Evolutionary conservation across 2,329 filamentous ascomycete species (phyloP).

Genomic region (Botryotinia narcissicola): DNA sequence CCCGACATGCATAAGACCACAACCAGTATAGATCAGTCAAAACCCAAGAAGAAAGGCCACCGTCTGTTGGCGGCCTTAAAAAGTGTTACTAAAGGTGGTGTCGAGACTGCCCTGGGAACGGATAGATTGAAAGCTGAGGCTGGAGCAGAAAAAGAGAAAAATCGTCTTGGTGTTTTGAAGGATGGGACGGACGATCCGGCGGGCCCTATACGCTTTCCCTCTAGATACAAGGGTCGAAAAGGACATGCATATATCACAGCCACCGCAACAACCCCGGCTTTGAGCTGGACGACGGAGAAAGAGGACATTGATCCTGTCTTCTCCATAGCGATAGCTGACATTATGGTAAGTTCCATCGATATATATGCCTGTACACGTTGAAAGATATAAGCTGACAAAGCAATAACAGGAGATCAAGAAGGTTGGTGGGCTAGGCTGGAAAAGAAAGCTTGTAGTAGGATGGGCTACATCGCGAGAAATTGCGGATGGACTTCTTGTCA

Average conservation of each 20-base stretch:
- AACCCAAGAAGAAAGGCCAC: constrained; percentile 34
- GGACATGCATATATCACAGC: constrained; percentile 70
- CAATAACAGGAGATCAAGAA: constrained; percentile 63
- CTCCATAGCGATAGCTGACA: constrained; percentile 67
- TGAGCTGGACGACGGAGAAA: constrained; percentile 48
- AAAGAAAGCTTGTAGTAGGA: constrained; percentile 76
- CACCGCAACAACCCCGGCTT: constrained; percentile 62
- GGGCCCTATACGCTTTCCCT: constrained; percentile 76
- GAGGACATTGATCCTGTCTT: constrained; percentile 61
- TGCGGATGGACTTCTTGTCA: constrained; percentile 61
- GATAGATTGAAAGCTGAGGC: constrained; percentile 65
- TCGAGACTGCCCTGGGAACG: constrained; percentile 69
- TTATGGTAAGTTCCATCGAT: constrained; percentile 41
- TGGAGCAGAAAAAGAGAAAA: constrained; percentile 59
- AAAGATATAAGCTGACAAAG: neutral
- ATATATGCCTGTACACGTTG: neutral
- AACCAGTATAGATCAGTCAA: constrained; percentile 23
- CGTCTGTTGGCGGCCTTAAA: constrained; percentile 61
- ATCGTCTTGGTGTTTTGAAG: constrained; percentile 67
- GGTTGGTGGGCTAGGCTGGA: constrained; percentile 80
- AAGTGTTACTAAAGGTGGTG: constrained; percentile 56
- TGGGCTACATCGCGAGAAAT: constrained; percentile 74
- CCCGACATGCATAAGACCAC: constrained; percentile 42
- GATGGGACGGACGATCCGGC: constrained; percentile 46
- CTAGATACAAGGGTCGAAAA: constrained; percentile 66